Base-by-base conservation (phyloP, 2,329 filamentous ascomycete genomes). In the Pseudopithomyces maydicus region DNA sequence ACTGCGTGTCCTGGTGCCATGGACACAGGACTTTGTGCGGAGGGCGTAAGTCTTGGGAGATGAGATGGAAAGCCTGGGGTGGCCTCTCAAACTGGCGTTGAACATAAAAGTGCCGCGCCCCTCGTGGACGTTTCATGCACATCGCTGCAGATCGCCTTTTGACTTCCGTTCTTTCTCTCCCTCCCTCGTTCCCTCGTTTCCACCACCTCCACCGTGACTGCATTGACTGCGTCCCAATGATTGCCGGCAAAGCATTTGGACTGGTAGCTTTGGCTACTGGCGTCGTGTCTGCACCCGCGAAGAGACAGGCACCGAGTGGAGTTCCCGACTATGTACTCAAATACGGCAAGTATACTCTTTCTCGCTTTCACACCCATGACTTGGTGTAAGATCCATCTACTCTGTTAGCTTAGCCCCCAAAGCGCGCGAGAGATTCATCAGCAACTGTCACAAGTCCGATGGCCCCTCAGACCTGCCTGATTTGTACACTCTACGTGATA, bases 301-400 rank as follows among this genome's bases (percentile, higher is more conserved):
- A 63, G 33, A 61, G 67, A 47, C 69, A 72, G 23, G 63, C 56
- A 14, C 69, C 65, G 19, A 49, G 38, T 43, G 62, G 65, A n/a
- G 65, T 77, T 0, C 75, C 75, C 12, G 68, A 73, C 22, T 78
- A 71, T 63, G 74, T 77, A 0, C 20, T 77, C 14, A 75, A 73
- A 47, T 77, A 77, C 67, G 75, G 75, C 77, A 51, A 47, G 70
- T 59, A 50, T 11, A 15, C 15, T 10, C 10, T 35, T 32, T 19
- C 7, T 33, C 54, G 1, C 5, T 11, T 20, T 32, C 23, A 19
- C 3, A 32, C 15, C 10, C 12, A 26, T 3, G 5, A 11, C 11
- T 11, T n/a, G 14, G 11, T 14, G 11, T n/a, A 36, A n/a, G 3
- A 17, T 32, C 3, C 43, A 45, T 23, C n/a, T 14, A 36, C n/a